phyloP scores from a whole-genome alignment of 495 filamentous ascomycete genomes.

The Penicillium longicatenatum region DNA sequence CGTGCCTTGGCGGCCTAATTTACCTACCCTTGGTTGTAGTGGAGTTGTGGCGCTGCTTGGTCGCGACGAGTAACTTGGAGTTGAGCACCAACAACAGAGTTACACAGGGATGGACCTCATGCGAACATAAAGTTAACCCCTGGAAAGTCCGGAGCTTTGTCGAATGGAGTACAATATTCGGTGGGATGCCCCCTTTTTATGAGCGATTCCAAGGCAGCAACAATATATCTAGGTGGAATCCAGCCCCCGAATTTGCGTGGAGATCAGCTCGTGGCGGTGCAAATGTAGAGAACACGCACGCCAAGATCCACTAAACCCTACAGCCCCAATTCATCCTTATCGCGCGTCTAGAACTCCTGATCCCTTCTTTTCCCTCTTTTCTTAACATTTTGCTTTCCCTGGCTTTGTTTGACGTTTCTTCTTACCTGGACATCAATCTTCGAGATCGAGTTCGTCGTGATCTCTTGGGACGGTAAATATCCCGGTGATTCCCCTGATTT shows the following conservation, averaged over 20 bases:
- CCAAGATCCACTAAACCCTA: conserved; percentile 28
- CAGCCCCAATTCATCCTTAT: conserved; percentile 19
- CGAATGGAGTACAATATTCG: too few relatives aligned
- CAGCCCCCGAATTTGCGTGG: not conserved
- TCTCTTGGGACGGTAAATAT: not conserved
- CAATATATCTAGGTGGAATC: not conserved
- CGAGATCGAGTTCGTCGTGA: not conserved
- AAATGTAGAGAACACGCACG: conserved; percentile 7
- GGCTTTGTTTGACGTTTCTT: not conserved
- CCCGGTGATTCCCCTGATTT: not conserved
- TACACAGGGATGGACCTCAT: too few relatives aligned
- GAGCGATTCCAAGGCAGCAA: not conserved
- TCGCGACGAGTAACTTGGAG: too few relatives aligned
- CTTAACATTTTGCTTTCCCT: not conserved
- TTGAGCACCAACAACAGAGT: too few relatives aligned
- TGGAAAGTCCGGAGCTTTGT: too few relatives aligned
- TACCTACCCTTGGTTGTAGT: too few relatives aligned
- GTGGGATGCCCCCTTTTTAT: too few relatives aligned
- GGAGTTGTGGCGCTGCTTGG: too few relatives aligned
- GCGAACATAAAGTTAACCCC: too few relatives aligned
- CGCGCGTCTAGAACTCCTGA: conserved; percentile 22
- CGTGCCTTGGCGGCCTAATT: too few relatives aligned
- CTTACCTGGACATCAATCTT: not conserved
- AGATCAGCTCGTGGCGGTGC: conserved; percentile 24
- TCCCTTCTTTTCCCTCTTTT: conserved; percentile 1